phyloP scores from a whole-genome alignment of 768 basidiomycete genomes.

The Leucosporidium scottii region DNA sequence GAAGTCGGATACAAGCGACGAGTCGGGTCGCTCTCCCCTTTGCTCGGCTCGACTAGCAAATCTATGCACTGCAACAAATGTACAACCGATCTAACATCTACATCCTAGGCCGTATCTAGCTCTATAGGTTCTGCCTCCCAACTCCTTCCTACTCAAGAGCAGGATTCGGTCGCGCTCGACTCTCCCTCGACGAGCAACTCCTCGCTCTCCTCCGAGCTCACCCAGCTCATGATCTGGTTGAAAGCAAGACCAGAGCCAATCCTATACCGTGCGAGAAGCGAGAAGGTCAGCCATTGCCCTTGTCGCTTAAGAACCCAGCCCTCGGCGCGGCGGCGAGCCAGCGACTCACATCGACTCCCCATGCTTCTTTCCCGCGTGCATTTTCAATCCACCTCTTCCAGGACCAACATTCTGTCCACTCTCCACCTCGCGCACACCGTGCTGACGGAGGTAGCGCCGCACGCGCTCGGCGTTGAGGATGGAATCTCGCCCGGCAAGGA shows the following conservation, averaged over 20 bases:
- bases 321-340: no score
- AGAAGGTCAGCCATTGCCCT: neutral
- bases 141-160: no score
- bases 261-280: neutral
- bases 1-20: no score
- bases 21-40: no score
- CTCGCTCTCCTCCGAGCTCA: constrained; percentile 7
- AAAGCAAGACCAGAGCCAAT: constrained; percentile 2
- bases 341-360: constrained; percentile 32
- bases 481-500: constrained; percentile 74
- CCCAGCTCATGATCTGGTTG: constrained; percentile 23
- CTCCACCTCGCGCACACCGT: neutral
- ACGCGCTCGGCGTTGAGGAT: constrained; percentile 75
- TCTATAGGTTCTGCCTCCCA: no score
- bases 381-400: constrained; percentile 22
- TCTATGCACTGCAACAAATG: no score
- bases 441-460: constrained; percentile 41
- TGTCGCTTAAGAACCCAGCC: neutral
- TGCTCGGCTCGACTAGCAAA: no score
- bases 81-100: no score
- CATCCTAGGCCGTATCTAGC: no score
- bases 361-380: constrained; percentile 24
- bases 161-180: no score
- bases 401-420: neutral
- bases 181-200: neutral